Evolutionary conservation across 805 yeast genomes (phyloP).

Genomic region (Candida endomychidarum): DNA sequence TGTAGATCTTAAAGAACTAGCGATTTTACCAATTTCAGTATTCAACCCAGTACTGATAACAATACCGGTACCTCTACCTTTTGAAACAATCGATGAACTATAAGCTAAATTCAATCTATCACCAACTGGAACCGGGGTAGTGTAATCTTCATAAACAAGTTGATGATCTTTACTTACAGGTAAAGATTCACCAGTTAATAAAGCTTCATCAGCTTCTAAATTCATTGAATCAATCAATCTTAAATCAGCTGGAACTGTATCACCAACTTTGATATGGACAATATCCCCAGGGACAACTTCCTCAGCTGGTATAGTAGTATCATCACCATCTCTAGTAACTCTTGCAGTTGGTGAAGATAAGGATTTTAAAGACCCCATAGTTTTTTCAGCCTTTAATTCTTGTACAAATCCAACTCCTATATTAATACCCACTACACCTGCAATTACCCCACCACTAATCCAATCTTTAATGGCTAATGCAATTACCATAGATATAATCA

Average conservation of each 20-base stretch:
- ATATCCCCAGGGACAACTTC: constrained; percentile 49
- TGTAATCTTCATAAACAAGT: constrained; percentile 37
- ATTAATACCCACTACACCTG: constrained; percentile 44
- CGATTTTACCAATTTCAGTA: constrained; percentile 45
- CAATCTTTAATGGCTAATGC: constrained; percentile 40
- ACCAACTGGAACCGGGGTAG: constrained; percentile 35
- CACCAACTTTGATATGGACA: constrained; percentile 41
- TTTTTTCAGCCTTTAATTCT: constrained; percentile 50
- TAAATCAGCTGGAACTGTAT: constrained; percentile 45
- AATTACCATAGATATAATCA: constrained; percentile 37
- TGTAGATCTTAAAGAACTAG: constrained; percentile 29
- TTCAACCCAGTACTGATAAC: constrained; percentile 37
- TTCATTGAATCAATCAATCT: constrained; percentile 35
- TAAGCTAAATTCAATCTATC: constrained; percentile 36
- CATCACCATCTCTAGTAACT: constrained; percentile 43
- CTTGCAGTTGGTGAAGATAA: constrained; percentile 48
- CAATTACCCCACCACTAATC: constrained; percentile 47
- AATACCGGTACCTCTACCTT: constrained; percentile 43
- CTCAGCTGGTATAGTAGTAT: constrained; percentile 35
- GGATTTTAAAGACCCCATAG: constrained; percentile 49
- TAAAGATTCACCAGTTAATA: constrained; percentile 41
- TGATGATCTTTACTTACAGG: constrained; percentile 34
- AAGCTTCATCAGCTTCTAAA: constrained; percentile 45
- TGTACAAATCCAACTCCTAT: constrained; percentile 52
- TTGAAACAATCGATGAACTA: constrained; percentile 39